Percentiles rank a stretch among this genome's conserved stretches.
These are phyloP conservation scores for Stenogyne calaminthoides DNA, from an alignment of 305 asterid genomes.

Conservation along the genomic window DNA sequence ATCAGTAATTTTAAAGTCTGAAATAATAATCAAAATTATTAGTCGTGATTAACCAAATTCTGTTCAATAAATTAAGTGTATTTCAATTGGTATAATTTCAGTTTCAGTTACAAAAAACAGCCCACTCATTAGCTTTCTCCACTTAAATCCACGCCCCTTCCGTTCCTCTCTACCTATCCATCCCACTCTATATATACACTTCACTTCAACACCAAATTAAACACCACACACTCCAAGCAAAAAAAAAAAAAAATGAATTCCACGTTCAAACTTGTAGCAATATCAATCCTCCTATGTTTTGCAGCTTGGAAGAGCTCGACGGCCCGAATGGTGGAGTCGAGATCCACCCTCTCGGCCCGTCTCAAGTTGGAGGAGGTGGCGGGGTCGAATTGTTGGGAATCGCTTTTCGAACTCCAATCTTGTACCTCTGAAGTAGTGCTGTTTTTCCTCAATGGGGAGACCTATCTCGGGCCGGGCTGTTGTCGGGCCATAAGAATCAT, in stretches of 20 bases:
- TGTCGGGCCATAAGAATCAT: slow-evolving; percentile 59
- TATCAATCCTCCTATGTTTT: slow-evolving; percentile 31
- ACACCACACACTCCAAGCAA: background rate
- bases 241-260: slow-evolving; percentile 31
- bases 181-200: slow-evolving; percentile 8
- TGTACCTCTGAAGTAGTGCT: slow-evolving; percentile 63
- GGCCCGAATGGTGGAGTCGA: slow-evolving; percentile 35
- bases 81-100: no score
- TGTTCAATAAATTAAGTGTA: background rate
- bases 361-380: slow-evolving; percentile 42
- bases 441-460: slow-evolving; percentile 71
- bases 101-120: slow-evolving; percentile 18
- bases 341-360: slow-evolving; percentile 28
- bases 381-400: slow-evolving; percentile 54
- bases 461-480: slow-evolving; percentile 62
- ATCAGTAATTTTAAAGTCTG: no score
- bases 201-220: background rate
- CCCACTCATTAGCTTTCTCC: slow-evolving; percentile 32
- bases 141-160: slow-evolving; percentile 29
- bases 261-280: slow-evolving; percentile 32
- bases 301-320: slow-evolving; percentile 26
- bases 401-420: slow-evolving; percentile 56
- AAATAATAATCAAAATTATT: no score
- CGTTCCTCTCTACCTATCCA: slow-evolving; percentile 12
- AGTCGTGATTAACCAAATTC: background rate